Conservation (phyloP, 331 rosid species). For the Phaseolus coccineus region DNA sequence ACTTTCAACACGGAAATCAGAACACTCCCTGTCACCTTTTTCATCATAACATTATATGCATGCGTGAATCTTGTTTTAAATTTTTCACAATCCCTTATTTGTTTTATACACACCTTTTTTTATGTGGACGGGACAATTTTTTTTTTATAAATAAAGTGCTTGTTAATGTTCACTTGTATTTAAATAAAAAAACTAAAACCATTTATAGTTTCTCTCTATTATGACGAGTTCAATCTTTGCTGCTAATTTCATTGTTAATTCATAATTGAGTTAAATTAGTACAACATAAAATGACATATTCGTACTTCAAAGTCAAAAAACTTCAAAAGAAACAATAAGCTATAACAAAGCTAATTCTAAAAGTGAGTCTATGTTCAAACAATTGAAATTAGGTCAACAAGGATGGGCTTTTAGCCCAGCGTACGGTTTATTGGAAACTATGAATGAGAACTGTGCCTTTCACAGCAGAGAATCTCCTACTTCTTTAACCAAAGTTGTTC, state of each 20-base stretch:
- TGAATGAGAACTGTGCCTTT: background rate
- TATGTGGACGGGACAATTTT: background rate
- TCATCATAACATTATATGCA: constrained; percentile 13
- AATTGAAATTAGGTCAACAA: background rate
- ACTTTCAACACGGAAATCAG: constrained; percentile 39
- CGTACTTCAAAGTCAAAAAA: background rate
- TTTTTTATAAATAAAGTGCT: background rate
- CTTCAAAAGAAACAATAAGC: background rate
- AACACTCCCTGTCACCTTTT: background rate
- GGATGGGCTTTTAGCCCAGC: background rate
- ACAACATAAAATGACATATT: background rate
- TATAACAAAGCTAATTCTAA: background rate
- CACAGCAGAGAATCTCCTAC: too few species aligned
- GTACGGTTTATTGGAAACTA: background rate
- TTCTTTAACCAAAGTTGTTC: too few species aligned
- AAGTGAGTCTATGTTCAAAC: background rate
- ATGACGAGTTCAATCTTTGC: background rate
- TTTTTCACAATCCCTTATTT: background rate
- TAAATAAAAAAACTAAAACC: too few species aligned
- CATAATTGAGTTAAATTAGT: background rate
- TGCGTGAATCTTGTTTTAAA: constrained; percentile 6
- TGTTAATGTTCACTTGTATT: background rate
- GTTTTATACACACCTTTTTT: background rate
- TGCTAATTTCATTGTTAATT: background rate
- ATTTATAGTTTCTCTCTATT: background rate